These are phyloP conservation scores for Ustilago vetiveriae DNA, from an alignment of 1,284 basidiomycete genomes.

Conservation along the genomic window DNA sequence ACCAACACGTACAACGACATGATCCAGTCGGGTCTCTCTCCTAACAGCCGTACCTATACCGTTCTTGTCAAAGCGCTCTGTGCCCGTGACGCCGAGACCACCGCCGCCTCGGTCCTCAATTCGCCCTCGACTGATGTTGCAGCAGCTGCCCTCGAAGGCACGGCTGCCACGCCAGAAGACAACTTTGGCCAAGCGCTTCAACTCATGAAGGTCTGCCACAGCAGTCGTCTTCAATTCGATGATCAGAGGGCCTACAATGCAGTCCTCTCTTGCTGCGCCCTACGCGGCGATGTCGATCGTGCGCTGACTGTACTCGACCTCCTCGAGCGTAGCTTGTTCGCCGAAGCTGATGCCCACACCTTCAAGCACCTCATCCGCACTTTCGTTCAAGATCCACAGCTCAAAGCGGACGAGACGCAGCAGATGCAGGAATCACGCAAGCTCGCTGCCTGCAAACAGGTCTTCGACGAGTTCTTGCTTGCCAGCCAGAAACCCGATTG, in stretches of 20 bases:
- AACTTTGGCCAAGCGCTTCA: constrained; percentile 70
- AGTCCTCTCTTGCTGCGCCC: constrained; percentile 76
- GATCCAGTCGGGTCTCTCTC: constrained; percentile 75
- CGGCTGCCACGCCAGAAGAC: constrained; percentile 64
- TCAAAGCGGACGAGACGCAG: constrained; percentile 61
- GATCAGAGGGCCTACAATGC: constrained; percentile 70
- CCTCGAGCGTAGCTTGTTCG: constrained; percentile 71
- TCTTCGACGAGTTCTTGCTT: constrained; percentile 75
- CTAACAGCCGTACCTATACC: constrained; percentile 77
- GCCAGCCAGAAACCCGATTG: constrained; percentile 66
- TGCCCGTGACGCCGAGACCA: constrained; percentile 76
- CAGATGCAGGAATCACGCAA: constrained; percentile 72
- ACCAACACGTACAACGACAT: constrained; percentile 81
- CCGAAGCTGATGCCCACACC: constrained; percentile 69
- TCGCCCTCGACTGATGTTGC: not conserved
- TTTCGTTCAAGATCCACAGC: constrained; percentile 42
- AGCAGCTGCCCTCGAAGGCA: not conserved
- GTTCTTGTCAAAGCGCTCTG: constrained; percentile 77
- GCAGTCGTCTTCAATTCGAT: constrained; percentile 66
- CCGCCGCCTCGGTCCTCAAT: not conserved
- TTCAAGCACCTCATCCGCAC: constrained; percentile 74
- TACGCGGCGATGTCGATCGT: constrained; percentile 73
- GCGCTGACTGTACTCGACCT: constrained; percentile 78
- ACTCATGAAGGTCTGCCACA: constrained; percentile 71
- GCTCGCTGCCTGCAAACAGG: constrained; percentile 73